phyloP scores from a whole-genome alignment of 768 basidiomycete species.

The Calocera cornea region DNA sequence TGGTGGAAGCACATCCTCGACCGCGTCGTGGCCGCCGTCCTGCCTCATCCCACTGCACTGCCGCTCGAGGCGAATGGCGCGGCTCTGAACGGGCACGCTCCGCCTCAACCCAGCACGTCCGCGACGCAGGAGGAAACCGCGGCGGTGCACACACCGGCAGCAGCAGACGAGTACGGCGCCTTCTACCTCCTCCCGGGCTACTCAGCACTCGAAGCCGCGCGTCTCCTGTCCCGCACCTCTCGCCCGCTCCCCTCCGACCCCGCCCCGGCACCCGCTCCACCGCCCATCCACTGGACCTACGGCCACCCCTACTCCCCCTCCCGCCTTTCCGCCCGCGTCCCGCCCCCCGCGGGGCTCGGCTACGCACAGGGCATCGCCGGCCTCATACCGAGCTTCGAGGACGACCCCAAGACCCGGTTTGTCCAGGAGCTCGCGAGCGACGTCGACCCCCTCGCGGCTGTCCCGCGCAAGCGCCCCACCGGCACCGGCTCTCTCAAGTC shows the following conservation, averaged over 20 bases:
- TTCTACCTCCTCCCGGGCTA: conserved; percentile 63
- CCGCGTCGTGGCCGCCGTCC: conserved; percentile 37
- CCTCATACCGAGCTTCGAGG: conserved; percentile 82
- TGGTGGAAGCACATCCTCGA: conserved; percentile 85
- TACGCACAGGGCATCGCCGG: conserved; percentile 46
- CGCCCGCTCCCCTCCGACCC: too few species aligned
- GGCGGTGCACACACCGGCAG: not conserved
- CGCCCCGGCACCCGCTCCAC: conserved; percentile 10
- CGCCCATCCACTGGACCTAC: conserved; percentile 45
- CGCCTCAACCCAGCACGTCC: not conserved
- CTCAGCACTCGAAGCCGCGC: conserved; percentile 49
- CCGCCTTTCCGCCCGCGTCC: conserved; percentile 23
- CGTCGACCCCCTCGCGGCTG: not conserved
- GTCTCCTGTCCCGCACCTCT: conserved; percentile 30
- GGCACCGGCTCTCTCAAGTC: too few species aligned
- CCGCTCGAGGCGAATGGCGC: too few species aligned
- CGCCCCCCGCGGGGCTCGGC: conserved; percentile 34
- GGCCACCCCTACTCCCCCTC: conserved; percentile 54
- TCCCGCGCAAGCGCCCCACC: not conserved
- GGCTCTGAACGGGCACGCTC: conserved; percentile 18
- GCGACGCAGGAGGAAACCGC: not conserved
- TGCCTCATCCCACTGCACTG: conserved; percentile 10
- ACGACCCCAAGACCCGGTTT: conserved; percentile 91
- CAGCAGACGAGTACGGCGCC: conserved; percentile 2
- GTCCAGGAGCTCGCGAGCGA: conserved; percentile 65